phyloP scores from a whole-genome alignment of 768 basidiomycete species.

The Russula virescens region DNA sequence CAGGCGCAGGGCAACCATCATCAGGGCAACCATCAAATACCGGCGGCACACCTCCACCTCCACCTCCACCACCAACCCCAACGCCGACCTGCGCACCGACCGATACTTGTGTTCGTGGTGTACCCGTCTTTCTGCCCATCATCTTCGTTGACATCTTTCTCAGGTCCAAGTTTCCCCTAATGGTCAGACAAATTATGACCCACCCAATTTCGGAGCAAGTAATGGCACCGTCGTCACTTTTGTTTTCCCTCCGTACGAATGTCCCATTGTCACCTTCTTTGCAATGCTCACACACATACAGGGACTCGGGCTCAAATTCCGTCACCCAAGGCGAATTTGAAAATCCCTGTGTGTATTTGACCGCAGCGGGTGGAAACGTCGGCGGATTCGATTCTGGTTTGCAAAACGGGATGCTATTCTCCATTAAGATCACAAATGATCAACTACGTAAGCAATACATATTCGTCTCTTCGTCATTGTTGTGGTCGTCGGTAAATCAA shows the following conservation, averaged over 20 bases:
- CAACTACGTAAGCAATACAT: conserved; percentile 37
- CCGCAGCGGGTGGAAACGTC: conserved; percentile 30
- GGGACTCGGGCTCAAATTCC: conserved; percentile 25
- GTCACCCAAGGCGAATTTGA: conserved; percentile 32
- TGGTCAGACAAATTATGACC: too few relatives aligned
- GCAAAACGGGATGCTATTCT: conserved; percentile 35
- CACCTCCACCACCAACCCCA: too few relatives aligned
- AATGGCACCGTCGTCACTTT: too few relatives aligned
- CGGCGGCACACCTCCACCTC: too few relatives aligned
- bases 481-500: background rate
- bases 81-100: background rate
- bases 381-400: conserved; percentile 54
- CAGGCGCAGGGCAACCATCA: too few relatives aligned
- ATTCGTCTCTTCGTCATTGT: background rate
- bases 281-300: too few relatives aligned
- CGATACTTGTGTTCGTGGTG: conserved; percentile 19
- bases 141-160: background rate
- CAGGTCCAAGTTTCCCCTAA: conserved; percentile 44
- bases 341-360: conserved; percentile 37
- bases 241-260: too few relatives aligned
- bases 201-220: too few relatives aligned
- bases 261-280: too few relatives aligned
- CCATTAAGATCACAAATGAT: conserved; percentile 44
- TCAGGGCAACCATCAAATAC: too few relatives aligned
- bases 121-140: background rate